Conservation (phyloP, 163 green algal genomes). For the Scenedesmus sp. region DNA sequence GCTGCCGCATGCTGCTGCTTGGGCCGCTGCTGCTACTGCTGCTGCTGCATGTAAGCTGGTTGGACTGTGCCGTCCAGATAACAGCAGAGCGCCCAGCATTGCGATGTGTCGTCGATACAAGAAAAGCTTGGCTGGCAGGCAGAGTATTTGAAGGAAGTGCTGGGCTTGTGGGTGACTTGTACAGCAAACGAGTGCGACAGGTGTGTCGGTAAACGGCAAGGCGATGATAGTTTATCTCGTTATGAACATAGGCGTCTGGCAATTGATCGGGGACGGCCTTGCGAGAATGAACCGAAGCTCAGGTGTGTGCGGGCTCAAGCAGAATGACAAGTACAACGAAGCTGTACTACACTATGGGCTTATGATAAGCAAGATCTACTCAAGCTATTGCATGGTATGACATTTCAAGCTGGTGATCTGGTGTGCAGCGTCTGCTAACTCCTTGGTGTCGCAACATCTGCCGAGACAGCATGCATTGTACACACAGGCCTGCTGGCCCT, state of each 20-base stretch:
- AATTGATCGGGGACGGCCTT: neutral
- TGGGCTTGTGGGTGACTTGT: neutral
- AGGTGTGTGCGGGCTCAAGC: neutral
- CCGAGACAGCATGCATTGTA: constrained; percentile 1
- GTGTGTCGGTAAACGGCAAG: neutral
- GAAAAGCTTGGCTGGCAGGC: neutral
- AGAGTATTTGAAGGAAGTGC: neutral
- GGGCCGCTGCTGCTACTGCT: constrained; percentile 9
- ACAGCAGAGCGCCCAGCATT: neutral
- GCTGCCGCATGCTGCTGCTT: constrained; percentile 17
- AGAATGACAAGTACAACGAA: neutral
- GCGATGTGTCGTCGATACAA: neutral
- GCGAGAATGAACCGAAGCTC: neutral
- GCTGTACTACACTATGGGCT: neutral
- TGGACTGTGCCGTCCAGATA: neutral
- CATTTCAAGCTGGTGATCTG: neutral
- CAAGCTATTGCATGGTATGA: too few species aligned
- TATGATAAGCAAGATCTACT: too few species aligned
- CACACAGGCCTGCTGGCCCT: neutral
- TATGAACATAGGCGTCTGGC: neutral
- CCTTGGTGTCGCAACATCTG: neutral
- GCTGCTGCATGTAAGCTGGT: neutral
- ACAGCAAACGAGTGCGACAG: neutral
- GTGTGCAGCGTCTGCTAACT: neutral
- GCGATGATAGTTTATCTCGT: neutral